A percentile compares a stretch with the other conserved stretches of the same genome.
phyloP scores from a whole-genome alignment of 257 asterid genomes.

The Lycium barbarum region DNA sequence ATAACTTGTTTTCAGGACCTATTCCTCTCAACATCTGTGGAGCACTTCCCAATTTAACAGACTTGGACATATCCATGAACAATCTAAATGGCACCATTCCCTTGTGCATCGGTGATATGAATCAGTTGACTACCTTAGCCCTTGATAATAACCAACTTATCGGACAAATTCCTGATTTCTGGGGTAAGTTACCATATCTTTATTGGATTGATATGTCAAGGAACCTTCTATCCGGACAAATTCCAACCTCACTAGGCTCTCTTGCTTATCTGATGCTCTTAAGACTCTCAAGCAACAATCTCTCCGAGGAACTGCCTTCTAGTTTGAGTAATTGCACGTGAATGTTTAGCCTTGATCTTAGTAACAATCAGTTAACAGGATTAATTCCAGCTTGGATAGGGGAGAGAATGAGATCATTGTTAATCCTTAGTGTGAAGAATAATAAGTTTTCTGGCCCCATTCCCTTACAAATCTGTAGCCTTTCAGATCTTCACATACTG shows the following conservation, averaged over 20 bases:
- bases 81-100: constrained; percentile 40
- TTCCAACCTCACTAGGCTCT: constrained; percentile 44
- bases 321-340: constrained; percentile 40
- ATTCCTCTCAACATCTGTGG: constrained; percentile 42
- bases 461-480: constrained; percentile 37
- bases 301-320: constrained; percentile 39
- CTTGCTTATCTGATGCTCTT: constrained; percentile 31
- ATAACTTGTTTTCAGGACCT: constrained; percentile 42
- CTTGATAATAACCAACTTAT: constrained; percentile 38
- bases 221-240: constrained; percentile 36
- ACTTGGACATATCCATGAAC: constrained; percentile 43
- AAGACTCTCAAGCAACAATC: constrained; percentile 38
- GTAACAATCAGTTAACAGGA: constrained; percentile 45
- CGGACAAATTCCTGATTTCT: constrained; percentile 41
- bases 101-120: constrained; percentile 32
- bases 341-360: constrained; percentile 39
- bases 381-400: constrained; percentile 48
- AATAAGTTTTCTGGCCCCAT: constrained; percentile 39
- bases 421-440: constrained; percentile 41
- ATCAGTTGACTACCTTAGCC: constrained; percentile 33
- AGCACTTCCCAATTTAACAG: constrained; percentile 34
- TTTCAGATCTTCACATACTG: constrained; percentile 41
- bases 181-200: constrained; percentile 32
- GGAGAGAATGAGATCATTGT: constrained; percentile 27
- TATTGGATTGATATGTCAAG: constrained; percentile 40